Evolutionary conservation across 2,329 filamentous ascomycete species (phyloP), one percentile per base, ranked within the genome.

Genomic region (Aspergillus chevalieri): DNA sequence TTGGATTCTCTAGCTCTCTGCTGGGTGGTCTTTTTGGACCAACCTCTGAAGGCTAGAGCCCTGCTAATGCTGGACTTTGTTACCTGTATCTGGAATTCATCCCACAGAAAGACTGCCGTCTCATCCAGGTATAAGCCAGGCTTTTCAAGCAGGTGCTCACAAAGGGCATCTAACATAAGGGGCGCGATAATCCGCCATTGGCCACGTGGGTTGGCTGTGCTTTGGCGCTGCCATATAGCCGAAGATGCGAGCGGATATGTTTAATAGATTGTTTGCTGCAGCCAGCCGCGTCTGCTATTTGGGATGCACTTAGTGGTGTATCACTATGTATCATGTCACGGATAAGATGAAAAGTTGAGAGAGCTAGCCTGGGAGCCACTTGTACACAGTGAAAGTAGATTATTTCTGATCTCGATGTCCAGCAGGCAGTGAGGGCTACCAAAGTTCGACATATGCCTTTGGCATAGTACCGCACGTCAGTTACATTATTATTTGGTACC

Each of bases 1-100:
- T 65, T 65, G 24, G 50, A 60, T 57, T 66, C 59, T 49, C 61
- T 57, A 44, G 68, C 59, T 46, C 68, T 57, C 36, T 57, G 57
- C n/a, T 60, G 57, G 36, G 53, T 46, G 10, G 46, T 53, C 51
- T 71, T 71, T 52, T 61, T 64, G 1, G 57, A 61, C 63, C 61
- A 69, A 14, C 55, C 52, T n/a, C 53, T 52, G 4, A 50, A 51
- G 14, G 52, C 47, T 22, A 67, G 52, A 4, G 56, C 50, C 46
- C 58, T 56, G 43, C 62, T 58, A 47, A 67, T 64, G 44, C 51
- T 57, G 17, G 21, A 46, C 15, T 41, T 44, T 3, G 52, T 49
- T 2, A 60, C 51, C 17, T 39, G 55, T 17, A 51, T 46, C 0
- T 56, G 53, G 43, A 62, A 64, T 39, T 60, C 52, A 41, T 44